phyloP scores from a whole-genome alignment of 257 asterid species.

The Mitragyna speciosa region DNA sequence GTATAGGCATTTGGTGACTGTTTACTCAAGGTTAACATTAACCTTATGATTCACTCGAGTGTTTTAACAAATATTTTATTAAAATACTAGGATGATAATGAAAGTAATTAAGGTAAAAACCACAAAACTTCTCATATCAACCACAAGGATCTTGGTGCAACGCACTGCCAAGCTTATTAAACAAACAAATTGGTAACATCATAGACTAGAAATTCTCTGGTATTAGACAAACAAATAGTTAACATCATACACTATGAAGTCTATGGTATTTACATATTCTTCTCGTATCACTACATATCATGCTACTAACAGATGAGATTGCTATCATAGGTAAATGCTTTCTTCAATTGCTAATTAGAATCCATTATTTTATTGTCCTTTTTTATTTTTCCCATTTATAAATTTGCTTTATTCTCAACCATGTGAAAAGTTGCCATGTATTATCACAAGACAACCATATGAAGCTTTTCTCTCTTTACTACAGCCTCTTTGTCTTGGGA shows the following conservation, averaged over 20 bases:
- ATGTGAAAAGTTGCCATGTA: background rate
- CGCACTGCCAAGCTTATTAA: background rate
- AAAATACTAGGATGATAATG: background rate
- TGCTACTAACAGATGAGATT: background rate
- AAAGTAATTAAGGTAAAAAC: background rate
- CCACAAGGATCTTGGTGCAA: background rate
- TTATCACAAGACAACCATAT: background rate
- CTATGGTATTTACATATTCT: too few relatives aligned
- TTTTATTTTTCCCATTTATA: background rate
- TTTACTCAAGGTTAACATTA: too few relatives aligned
- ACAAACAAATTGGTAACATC: background rate
- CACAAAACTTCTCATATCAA: background rate
- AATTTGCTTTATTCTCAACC: background rate
- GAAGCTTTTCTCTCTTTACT: background rate
- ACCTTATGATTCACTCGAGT: too few relatives aligned
- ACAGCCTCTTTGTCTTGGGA: background rate
- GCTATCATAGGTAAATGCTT: background rate
- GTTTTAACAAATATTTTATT: background rate
- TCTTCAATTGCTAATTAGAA: background rate
- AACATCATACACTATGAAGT: too few relatives aligned
- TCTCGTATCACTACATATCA: background rate
- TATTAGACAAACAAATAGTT: background rate
- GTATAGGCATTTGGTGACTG: too few relatives aligned
- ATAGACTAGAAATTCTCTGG: background rate
- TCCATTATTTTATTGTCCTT: background rate